A percentile compares a stretch with the other conserved stretches of the same genome.
Conservation (phyloP, 1,284 basidiomycete species). For the Gastroboletus turbinatus region DNA sequence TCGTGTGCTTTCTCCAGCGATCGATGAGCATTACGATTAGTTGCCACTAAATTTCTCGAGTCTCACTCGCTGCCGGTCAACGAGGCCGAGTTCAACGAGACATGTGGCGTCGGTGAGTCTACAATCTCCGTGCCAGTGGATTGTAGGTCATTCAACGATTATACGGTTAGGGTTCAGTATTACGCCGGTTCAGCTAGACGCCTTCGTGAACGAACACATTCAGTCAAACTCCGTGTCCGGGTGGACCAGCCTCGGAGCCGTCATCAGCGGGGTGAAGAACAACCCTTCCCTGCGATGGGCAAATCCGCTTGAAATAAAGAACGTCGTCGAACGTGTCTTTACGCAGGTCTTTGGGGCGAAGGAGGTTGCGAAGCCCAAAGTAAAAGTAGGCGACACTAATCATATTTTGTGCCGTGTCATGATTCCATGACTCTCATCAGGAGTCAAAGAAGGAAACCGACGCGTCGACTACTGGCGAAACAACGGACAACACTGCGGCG, state of each 20-base stretch:
- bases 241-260: slow-evolving; percentile 75
- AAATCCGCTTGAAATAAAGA: slow-evolving; percentile 86
- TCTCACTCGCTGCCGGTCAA: slow-evolving; percentile 62
- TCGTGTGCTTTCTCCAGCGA: neutral
- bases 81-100: slow-evolving; percentile 73
- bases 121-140: neutral
- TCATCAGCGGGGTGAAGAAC: slow-evolving; percentile 71
- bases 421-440: slow-evolving; percentile 32
- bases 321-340: slow-evolving; percentile 79
- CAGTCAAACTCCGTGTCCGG: slow-evolving; percentile 53
- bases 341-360: slow-evolving; percentile 79
- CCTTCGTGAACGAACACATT: slow-evolving; percentile 63
- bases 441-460: slow-evolving; percentile 53
- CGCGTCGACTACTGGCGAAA: slow-evolving; percentile 4
- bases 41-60: slow-evolving; percentile 79
- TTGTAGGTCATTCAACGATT: neutral
- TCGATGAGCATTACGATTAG: slow-evolving; percentile 39
- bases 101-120: slow-evolving; percentile 85
- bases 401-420: neutral
- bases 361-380: slow-evolving; percentile 65
- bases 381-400: slow-evolving; percentile 53
- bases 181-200: slow-evolving; percentile 67
- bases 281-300: slow-evolving; percentile 85
- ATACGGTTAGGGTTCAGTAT: slow-evolving; percentile 71
- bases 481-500: slow-evolving; percentile 32